Evolutionary conservation across 2,329 filamentous ascomycete species (phyloP).

Genomic region (Clarireedia paspali): DNA sequence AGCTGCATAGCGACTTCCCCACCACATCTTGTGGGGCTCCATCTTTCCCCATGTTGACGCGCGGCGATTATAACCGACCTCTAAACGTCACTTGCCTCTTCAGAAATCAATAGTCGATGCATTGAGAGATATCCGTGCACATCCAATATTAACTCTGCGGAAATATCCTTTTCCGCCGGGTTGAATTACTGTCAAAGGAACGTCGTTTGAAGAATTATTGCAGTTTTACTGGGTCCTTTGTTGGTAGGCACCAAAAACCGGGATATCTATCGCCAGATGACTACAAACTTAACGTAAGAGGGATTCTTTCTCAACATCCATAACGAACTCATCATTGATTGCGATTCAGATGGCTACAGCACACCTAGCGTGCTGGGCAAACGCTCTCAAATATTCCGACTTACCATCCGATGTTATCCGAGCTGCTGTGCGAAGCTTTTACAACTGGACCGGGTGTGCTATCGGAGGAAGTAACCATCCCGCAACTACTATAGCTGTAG

Average conservation of each 20-base stretch:
- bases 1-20: not conserved
- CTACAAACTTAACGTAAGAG: no score
- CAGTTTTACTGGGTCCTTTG: no score
- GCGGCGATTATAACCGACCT: not conserved
- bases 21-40: not conserved
- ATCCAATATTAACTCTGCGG: not conserved
- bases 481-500: constrained; percentile 16
- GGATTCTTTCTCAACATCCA: not conserved
- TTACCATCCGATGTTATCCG: constrained; percentile 35
- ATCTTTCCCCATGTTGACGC: not conserved
- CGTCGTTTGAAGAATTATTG: no score
- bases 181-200: no score
- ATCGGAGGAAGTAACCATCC: constrained; percentile 37
- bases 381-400: constrained; percentile 33
- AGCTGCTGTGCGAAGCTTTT: constrained; percentile 40
- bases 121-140: not conserved
- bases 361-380: constrained; percentile 41
- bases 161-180: not conserved
- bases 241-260: not conserved
- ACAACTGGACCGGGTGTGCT: constrained; percentile 47
- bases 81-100: not conserved
- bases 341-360: constrained; percentile 36
- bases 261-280: not conserved
- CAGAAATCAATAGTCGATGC: not conserved
- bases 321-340: not conserved